Evolutionary conservation across 768 basidiomycete genomes (phyloP), one percentile per base, ranked within the genome.

Genomic region (Naganishia vishniacii): DNA sequence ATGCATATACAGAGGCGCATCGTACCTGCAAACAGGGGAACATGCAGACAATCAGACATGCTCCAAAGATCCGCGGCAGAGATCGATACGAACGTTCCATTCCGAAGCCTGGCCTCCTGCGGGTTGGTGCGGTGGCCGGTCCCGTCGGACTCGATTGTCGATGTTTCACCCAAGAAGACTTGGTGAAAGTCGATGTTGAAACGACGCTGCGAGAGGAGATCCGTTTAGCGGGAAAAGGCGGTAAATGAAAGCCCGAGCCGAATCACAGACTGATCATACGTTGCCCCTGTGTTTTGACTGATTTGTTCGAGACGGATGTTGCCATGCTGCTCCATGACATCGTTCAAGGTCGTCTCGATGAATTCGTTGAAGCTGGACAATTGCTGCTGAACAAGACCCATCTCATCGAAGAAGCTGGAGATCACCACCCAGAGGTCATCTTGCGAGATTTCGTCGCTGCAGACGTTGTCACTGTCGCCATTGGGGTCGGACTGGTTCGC

Each of bases 271-370:
- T 76, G 72, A 65, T 80, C 79, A n/a, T 71, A 79, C 46, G 87
- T 84, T 68, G 88, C 87, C 5, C 94, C 94, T 9, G 92, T 88
- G 76, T 95, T 91, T 78, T 99, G 95, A 77, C 90, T 88, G 58
- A 88, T 88, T 78, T 98, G 95, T 79, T 98, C 94, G 49, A 99
- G 81, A 68, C 93, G 91, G 72, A 99, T 84, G 71, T 91, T 90
- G n/a, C 87, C 80, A 68, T 90, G 90, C 79, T 99, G 94, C 76
- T 97, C 95, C 23, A 99, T 93, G 26, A 99, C 83, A 76, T 98
- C 95, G 79, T 98, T 94, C 92, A 99, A 95, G 13, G 92, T 95
- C 71, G 97, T 97, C 75, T 97, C 91, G 37, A 99, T 90, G 73
- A 98, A 99, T 79, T 98, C 94, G 76, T 99, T 92, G 79, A 94